Evolutionary conservation across 305 asterid species (phyloP).

Genomic region (Stenogyne calaminthoides): DNA sequence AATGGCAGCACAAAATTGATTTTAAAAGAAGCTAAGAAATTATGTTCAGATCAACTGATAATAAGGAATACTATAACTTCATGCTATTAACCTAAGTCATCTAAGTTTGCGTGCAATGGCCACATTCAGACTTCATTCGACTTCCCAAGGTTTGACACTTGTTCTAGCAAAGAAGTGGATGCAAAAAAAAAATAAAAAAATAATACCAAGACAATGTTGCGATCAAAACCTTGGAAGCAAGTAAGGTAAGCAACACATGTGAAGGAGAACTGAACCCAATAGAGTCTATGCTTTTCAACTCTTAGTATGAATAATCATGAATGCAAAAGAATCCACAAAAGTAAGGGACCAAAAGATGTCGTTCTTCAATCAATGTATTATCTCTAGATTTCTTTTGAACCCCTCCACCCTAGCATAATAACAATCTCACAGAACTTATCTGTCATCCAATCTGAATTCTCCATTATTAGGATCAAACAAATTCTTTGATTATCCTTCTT

Average conservation of each 20-base stretch:
- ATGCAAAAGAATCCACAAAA: background rate
- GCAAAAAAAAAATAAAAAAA: background rate
- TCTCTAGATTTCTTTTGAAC: background rate
- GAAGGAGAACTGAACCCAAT: background rate
- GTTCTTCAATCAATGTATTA: background rate
- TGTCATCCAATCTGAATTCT: background rate
- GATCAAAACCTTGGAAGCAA: background rate
- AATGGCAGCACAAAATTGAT: conserved; percentile 19
- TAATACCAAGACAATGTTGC: background rate
- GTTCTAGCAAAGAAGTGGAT: background rate
- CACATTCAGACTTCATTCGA: conserved; percentile 7
- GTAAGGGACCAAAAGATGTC: background rate
- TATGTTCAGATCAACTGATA: background rate
- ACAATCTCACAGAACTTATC: background rate
- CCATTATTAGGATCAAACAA: background rate
- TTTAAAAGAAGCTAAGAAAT: conserved; percentile 1
- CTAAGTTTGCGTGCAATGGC: background rate
- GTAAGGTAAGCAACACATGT: background rate
- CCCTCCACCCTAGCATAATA: background rate
- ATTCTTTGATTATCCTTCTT: background rate
- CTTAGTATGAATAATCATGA: background rate
- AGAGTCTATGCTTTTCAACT: background rate
- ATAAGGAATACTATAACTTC: conserved; percentile 6
- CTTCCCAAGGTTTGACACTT: background rate
- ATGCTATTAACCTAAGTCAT: background rate